Evolutionary conservation across 495 filamentous ascomycete species (phyloP).

Genomic region (Penicillium bovifimosum): DNA sequence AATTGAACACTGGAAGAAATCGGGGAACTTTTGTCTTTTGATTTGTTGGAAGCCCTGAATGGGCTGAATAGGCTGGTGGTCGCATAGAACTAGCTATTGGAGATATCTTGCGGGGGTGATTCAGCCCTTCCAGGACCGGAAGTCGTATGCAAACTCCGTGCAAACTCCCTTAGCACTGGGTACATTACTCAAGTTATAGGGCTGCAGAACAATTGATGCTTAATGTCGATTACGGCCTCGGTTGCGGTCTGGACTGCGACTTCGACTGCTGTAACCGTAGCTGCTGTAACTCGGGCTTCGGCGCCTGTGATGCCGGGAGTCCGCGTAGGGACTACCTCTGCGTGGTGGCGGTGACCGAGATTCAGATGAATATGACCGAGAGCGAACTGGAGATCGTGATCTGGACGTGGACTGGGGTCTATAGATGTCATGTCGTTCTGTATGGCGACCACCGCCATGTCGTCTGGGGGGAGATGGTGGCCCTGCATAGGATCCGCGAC

Average conservation of each 20-base stretch:
- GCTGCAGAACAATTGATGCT: not conserved
- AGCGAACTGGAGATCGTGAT: constrained; percentile 39
- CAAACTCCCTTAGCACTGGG: not conserved
- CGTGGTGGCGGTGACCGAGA: constrained; percentile 33
- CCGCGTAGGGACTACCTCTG: constrained; percentile 23
- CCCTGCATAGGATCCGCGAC: constrained; percentile 27
- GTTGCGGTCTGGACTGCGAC: constrained; percentile 38
- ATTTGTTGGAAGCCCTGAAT: no score
- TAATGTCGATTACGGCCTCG: constrained; percentile 33
- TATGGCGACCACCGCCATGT: constrained; percentile 32
- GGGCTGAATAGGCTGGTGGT: not conserved
- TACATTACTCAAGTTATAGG: not conserved
- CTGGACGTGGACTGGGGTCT: constrained; percentile 43
- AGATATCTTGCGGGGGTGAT: not conserved
- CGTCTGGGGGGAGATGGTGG: constrained; percentile 35
- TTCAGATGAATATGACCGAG: constrained; percentile 34
- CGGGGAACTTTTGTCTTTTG: no score
- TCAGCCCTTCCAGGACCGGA: not conserved
- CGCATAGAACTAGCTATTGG: not conserved
- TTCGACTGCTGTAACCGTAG: constrained; percentile 47
- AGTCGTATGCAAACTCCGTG: no score
- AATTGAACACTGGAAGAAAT: no score
- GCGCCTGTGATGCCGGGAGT: constrained; percentile 36
- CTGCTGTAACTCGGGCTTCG: constrained; percentile 52
- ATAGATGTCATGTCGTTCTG: constrained; percentile 46